These are phyloP conservation scores for Xanthoparmelia taractica DNA, from an alignment of 495 filamentous ascomycete genomes.

Conservation along the genomic window DNA sequence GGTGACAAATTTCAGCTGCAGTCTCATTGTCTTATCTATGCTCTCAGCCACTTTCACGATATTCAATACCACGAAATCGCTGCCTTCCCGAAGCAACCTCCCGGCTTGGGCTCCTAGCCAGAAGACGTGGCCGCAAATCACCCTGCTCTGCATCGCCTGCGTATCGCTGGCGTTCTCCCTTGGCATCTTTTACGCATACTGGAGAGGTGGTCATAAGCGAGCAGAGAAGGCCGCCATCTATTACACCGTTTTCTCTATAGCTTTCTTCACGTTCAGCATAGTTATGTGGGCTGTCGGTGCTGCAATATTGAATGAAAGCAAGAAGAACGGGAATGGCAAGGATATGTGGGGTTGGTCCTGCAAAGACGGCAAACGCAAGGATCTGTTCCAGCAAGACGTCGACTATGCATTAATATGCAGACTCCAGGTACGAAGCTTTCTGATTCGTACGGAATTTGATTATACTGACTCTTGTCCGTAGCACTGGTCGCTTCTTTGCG, in stretches of 20 bases:
- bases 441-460: not conserved
- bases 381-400: slow-evolving; percentile 68
- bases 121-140: slow-evolving; percentile 82
- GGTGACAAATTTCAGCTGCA: slow-evolving; percentile 91
- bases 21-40: slow-evolving; percentile 86
- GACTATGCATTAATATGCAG: slow-evolving; percentile 92
- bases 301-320: slow-evolving; percentile 70
- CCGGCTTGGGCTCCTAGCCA: slow-evolving; percentile 76
- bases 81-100: slow-evolving; percentile 68
- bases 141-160: slow-evolving; percentile 66
- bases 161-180: slow-evolving; percentile 74
- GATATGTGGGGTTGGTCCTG: slow-evolving; percentile 98
- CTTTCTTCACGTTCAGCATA: slow-evolving; percentile 89
- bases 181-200: slow-evolving; percentile 78
- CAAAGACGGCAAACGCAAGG: slow-evolving; percentile 69
- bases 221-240: slow-evolving; percentile 91
- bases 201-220: slow-evolving; percentile 75
- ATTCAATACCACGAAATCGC: slow-evolving; percentile 71
- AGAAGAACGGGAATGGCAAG: slow-evolving; percentile 61
- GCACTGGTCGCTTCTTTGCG: slow-evolving; percentile 95
- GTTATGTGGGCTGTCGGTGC: slow-evolving; percentile 88
- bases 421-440: slow-evolving; percentile 60
- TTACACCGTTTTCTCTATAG: slow-evolving; percentile 84
- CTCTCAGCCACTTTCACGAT: slow-evolving; percentile 75
- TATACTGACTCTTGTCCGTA: slow-evolving; percentile 35